Evolutionary conservation across 1,284 basidiomycete genomes (phyloP).

Genomic region (Heimioporus retisporus): DNA sequence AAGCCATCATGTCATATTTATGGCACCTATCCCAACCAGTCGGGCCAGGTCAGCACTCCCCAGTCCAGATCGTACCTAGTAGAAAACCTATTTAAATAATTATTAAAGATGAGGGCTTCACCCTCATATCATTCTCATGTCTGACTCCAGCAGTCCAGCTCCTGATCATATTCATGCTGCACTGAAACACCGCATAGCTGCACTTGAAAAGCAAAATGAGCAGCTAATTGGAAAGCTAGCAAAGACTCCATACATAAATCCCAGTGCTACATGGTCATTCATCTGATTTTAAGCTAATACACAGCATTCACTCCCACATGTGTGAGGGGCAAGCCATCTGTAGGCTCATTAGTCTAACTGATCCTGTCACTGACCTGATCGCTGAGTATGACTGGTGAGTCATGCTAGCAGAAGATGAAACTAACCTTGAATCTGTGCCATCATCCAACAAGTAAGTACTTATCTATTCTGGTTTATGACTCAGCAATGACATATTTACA

Average conservation of each 20-base stretch:
- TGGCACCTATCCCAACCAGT: too few relatives aligned
- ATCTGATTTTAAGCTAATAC: neutral
- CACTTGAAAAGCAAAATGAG: conserved; percentile 14
- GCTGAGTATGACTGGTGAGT: conserved; percentile 14
- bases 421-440: neutral
- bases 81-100: neutral
- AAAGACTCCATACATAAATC: neutral
- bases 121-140: neutral
- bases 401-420: neutral
- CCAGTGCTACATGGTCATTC: too few relatives aligned
- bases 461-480: neutral
- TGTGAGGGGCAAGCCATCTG: conserved; percentile 17
- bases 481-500: neutral
- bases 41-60: too few relatives aligned
- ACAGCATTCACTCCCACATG: conserved; percentile 3
- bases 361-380: conserved; percentile 16
- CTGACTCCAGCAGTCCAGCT: neutral
- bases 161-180: neutral
- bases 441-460: neutral
- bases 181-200: conserved; percentile 8
- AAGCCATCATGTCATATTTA: too few relatives aligned
- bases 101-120: neutral
- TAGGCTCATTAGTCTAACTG: conserved; percentile 14
- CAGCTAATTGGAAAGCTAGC: neutral
- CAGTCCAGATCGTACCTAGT: too few relatives aligned